Percentiles rank a stretch among this genome's conserved stretches.
Conservation (phyloP, 2,329 filamentous ascomycete species). For the Anisogramma anomala region DNA sequence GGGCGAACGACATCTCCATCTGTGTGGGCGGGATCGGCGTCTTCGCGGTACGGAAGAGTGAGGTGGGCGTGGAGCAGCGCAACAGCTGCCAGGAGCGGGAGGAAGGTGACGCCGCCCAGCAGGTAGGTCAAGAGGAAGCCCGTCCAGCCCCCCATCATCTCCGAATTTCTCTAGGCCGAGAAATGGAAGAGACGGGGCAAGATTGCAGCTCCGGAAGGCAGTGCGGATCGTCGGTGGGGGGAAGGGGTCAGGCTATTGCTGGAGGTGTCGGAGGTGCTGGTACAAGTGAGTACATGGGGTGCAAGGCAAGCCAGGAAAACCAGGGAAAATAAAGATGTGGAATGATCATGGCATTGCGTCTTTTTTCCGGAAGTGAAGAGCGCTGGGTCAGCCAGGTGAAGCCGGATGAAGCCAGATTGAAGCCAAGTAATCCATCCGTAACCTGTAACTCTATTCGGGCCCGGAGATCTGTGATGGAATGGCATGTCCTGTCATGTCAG, state of each 20-base stretch:
- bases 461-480: too few relatives aligned
- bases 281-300: too few relatives aligned
- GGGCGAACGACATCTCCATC: constrained; percentile 39
- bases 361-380: too few relatives aligned
- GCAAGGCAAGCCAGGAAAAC: constrained; percentile 9
- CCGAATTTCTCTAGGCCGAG: background rate
- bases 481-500: too few relatives aligned
- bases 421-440: too few relatives aligned
- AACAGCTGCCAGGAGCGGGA: constrained; percentile 56
- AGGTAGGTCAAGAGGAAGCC: constrained; percentile 65
- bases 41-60: constrained; percentile 46
- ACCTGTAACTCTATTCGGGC: too few relatives aligned
- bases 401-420: too few relatives aligned
- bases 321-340: constrained; percentile 3
- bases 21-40: constrained; percentile 23
- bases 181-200: background rate
- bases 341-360: constrained; percentile 11
- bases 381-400: too few relatives aligned
- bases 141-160: constrained; percentile 43
- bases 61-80: constrained; percentile 57
- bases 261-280: constrained; percentile 1
- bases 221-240: constrained; percentile 6
- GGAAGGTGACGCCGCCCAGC: constrained; percentile 76
- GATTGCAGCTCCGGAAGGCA: background rate
- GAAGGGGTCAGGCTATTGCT: constrained; percentile 9